Conservation (phyloP, 441 rosid species). For the Geranium incanum region DNA sequence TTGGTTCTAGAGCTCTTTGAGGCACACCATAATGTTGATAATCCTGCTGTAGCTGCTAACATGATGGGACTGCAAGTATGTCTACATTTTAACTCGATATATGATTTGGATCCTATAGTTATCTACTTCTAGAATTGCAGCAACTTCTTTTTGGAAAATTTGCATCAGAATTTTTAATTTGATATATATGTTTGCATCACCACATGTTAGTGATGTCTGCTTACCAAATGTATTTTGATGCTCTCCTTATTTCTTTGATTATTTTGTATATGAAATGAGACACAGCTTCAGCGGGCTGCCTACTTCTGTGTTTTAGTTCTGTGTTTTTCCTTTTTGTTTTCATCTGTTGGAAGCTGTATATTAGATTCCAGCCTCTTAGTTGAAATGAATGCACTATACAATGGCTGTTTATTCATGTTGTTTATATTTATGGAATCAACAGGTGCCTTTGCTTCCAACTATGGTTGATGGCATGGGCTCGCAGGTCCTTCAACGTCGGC, state of each 20-base stretch:
- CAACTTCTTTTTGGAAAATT: background rate
- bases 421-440: too few species aligned
- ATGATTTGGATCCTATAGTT: background rate
- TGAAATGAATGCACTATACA: too few species aligned
- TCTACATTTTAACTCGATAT: background rate
- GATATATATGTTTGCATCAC: background rate
- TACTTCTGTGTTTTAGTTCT: too few species aligned
- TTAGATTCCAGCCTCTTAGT: too few species aligned
- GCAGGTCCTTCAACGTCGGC: slow-evolving; percentile 77
- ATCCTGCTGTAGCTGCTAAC: slow-evolving; percentile 67
- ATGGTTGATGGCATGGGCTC: slow-evolving; percentile 88
- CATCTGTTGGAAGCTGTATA: too few species aligned
- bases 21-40: slow-evolving; percentile 75
- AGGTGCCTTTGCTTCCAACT: slow-evolving; percentile 71
- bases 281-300: too few species aligned
- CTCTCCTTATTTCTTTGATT: background rate
- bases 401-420: too few species aligned
- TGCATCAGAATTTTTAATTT: background rate
- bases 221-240: background rate
- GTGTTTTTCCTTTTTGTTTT: too few species aligned
- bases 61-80: slow-evolving; percentile 60
- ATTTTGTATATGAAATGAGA: too few species aligned
- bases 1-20: slow-evolving; percentile 89
- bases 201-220: background rate
- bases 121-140: background rate